Base-by-base conservation (phyloP, 2,329 filamentous ascomycete genomes). In the Calonectria pseudoturangicola region DNA sequence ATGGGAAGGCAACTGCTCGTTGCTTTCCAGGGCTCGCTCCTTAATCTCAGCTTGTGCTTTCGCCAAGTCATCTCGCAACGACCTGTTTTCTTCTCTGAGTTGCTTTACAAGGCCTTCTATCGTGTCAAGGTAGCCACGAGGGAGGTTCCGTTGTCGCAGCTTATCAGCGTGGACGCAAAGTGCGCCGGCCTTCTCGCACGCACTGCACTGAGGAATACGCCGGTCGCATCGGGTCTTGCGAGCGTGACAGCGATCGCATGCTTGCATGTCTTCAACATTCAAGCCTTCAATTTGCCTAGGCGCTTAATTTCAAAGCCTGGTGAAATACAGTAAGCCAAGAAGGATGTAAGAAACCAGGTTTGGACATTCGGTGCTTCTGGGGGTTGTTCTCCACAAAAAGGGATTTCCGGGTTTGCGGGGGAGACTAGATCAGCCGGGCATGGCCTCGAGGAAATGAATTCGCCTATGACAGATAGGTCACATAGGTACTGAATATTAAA, bases 151-250 rank as follows among this genome's bases (percentile, higher is more conserved):
- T 43, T 72, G 70, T n/a, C 70, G 64, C 41, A 72, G 28, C 30
- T 72, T 72, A 39, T 72, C 70, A 4, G 70, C 70, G 25, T 72
- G 70, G 18, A 72, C 47, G 25, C 70, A 72, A 2, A 58, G 16
- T 1, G 30, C 70, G 41, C 58, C 58, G 28, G 70, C 70, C 41
- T 72, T 72, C 12, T 72, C 70, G 33, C 70, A 72, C 5, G 48
- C 70, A 25, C 39, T 51, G 65, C 70, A 72, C 27, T 68, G 70
- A 2, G 70, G 70, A n/a, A 72, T 58, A 4, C 70, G 64, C 10
- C 70, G 70, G 65, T 72, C 70, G 48, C 70, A 72, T 36, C 70
- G 65, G 3, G 70, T 72, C 47, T 72, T 72, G 47, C 70, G 70
- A 12, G 56, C 65, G 21, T 72, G 70, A 18, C 70, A 72, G 15